phyloP scores from a whole-genome alignment of 1,284 basidiomycete species.

The Pascua guehoae region DNA sequence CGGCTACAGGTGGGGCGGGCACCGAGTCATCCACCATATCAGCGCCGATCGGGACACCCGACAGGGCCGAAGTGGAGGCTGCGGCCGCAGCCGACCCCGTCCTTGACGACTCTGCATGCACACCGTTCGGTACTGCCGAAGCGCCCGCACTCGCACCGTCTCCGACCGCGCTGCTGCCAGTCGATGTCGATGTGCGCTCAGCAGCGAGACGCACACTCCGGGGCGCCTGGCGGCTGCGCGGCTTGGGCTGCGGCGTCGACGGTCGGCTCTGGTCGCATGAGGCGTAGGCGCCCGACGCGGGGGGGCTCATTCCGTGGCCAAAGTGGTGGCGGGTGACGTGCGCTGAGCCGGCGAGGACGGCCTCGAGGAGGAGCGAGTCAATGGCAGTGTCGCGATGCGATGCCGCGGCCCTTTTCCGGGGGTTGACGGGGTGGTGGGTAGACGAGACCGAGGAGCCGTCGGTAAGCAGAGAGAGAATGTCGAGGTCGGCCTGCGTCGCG shows the following conservation, averaged over 20 bases:
- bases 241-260: slow-evolving; percentile 14
- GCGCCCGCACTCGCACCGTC: too few relatives aligned
- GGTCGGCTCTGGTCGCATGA: slow-evolving; percentile 44
- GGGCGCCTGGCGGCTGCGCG: slow-evolving; percentile 34
- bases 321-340: slow-evolving; percentile 45
- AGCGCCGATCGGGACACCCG: background rate
- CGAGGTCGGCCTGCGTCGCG: slow-evolving; percentile 37
- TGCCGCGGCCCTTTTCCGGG: slow-evolving; percentile 1
- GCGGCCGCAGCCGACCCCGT: background rate
- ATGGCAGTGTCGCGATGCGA: slow-evolving; percentile 22
- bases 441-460: slow-evolving; percentile 18
- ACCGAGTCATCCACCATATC: too few relatives aligned
- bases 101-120: slow-evolving; percentile 1
- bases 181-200: slow-evolving; percentile 5
- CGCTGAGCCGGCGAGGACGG: slow-evolving; percentile 46
- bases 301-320: slow-evolving; percentile 41
- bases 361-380: slow-evolving; percentile 45
- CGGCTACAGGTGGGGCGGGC: background rate
- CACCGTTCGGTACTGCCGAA: background rate
- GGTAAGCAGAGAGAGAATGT: slow-evolving; percentile 41
- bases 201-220: slow-evolving; percentile 34
- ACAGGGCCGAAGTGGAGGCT: background rate
- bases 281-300: slow-evolving; percentile 37
- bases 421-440: background rate
- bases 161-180: background rate